Evolutionary conservation across 306 rosid genomes (phyloP).

Genomic region (Medicago arabica): DNA sequence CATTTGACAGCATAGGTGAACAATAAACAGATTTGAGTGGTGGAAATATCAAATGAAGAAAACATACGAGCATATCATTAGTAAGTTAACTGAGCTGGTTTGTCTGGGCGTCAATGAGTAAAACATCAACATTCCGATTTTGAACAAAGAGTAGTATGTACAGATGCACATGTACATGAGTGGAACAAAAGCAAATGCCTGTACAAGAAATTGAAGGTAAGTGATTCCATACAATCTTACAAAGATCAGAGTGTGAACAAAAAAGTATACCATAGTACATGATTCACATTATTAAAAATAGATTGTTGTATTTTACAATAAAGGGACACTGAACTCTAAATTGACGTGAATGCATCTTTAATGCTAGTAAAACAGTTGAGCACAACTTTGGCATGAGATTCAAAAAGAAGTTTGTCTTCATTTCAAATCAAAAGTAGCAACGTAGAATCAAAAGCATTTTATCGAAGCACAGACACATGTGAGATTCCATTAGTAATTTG

Average conservation of each 20-base stretch:
- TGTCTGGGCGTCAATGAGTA: conserved; percentile 94
- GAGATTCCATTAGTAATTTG: conserved; percentile 34
- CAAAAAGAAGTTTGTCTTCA: conserved; percentile 27
- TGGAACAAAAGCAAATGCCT: conserved; percentile 93
- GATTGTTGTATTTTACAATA: conserved; percentile 9
- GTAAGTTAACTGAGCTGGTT: conserved; percentile 98
- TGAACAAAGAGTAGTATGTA: conserved; percentile 95
- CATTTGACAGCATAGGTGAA: conserved; percentile 23
- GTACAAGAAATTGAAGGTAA: conserved; percentile 44
- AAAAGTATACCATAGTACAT: conserved; percentile 1
- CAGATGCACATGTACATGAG: conserved; percentile 98
- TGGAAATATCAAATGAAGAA: conserved; percentile 25
- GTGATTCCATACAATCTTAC: conserved; percentile 38
- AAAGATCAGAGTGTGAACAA: conserved; percentile 29
- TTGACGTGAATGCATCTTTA: neutral
- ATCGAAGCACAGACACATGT: conserved; percentile 24
- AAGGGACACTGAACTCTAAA: conserved; percentile 2
- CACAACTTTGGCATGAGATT: conserved; percentile 20
- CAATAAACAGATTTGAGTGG: conserved; percentile 18
- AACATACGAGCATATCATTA: conserved; percentile 98
- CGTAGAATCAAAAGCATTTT: conserved; percentile 23
- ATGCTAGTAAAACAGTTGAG: conserved; percentile 29
- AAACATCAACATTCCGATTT: conserved; percentile 88
- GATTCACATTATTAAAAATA: conserved; percentile 34
- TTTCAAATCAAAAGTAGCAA: conserved; percentile 29